These are phyloP conservation scores for Cordyceps farinosa DNA, from an alignment of 2,329 filamentous ascomycete genomes.

Conservation along the genomic window DNA sequence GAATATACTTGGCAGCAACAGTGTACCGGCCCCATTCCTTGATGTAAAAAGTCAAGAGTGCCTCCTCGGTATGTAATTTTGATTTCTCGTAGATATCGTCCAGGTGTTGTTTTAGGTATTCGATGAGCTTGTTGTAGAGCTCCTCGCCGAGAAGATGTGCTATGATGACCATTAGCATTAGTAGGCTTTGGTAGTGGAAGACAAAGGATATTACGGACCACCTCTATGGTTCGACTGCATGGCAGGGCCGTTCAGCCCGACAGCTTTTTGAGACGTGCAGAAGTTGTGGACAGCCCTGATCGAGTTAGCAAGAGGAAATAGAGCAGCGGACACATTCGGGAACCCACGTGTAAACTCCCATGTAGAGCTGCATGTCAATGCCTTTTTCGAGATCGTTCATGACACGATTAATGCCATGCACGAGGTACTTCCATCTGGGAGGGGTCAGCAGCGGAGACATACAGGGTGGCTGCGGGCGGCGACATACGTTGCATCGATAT, in stretches of 20 bases:
- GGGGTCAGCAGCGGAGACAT: slow-evolving; percentile 23
- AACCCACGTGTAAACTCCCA: slow-evolving; percentile 86
- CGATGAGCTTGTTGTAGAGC: slow-evolving; percentile 85
- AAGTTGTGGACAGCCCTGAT: slow-evolving; percentile 91
- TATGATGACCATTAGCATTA: slow-evolving; percentile 31
- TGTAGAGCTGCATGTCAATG: slow-evolving; percentile 94
- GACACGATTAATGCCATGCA: slow-evolving; percentile 83
- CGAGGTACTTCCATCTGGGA: slow-evolving; percentile 80
- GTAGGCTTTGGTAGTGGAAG: not conserved
- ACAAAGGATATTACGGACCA: slow-evolving; percentile 44
- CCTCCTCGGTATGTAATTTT: slow-evolving; percentile 80
- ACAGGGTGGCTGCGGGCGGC: slow-evolving; percentile 15
- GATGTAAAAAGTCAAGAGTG: slow-evolving; percentile 88
- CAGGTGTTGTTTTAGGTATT: slow-evolving; percentile 79
- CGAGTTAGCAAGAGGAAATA: slow-evolving; percentile 33
- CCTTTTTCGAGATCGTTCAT: slow-evolving; percentile 91
- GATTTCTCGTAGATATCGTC: slow-evolving; percentile 67
- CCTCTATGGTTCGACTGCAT: slow-evolving; percentile 50
- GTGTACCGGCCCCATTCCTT: slow-evolving; percentile 96
- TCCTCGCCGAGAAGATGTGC: slow-evolving; percentile 95
- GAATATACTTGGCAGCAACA: slow-evolving; percentile 92
- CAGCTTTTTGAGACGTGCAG: slow-evolving; percentile 94
- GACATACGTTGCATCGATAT: slow-evolving; percentile 50
- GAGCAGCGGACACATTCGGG: not conserved
- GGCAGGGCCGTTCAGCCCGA: slow-evolving; percentile 51